phyloP scores from a whole-genome alignment of 1,139 yeast species.

The Diutina ranongensis region DNA sequence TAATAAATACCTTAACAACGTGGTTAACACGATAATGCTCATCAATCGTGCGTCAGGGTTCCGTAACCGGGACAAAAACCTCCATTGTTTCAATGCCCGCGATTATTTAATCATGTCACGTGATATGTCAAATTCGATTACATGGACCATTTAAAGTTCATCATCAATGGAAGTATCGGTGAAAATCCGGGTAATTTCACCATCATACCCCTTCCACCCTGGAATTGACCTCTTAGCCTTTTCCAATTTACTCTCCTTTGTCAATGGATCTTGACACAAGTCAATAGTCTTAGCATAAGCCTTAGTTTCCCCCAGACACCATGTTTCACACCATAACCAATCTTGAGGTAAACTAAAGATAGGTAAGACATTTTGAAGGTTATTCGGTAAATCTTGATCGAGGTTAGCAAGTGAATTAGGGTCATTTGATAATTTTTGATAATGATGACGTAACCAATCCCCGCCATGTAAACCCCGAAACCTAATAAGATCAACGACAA shows the following conservation, averaged over 20 bases:
- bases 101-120: background rate
- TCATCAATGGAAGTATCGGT: background rate
- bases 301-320: constrained; percentile 67
- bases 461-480: constrained; percentile 66
- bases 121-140: background rate
- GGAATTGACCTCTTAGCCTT: constrained; percentile 66
- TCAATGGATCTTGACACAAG: constrained; percentile 71
- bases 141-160: background rate
- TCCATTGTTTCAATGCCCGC: too few species aligned
- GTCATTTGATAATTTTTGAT: constrained; percentile 72
- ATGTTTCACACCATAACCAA: constrained; percentile 91
- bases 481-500: constrained; percentile 60
- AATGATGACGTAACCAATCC: constrained; percentile 71
- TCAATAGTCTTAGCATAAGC: constrained; percentile 66
- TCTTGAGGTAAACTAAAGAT: constrained; percentile 69
- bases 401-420: constrained; percentile 68
- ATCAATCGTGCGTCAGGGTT: background rate
- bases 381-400: constrained; percentile 90
- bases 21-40: too few species aligned
- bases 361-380: constrained; percentile 55
- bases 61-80: background rate
- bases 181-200: constrained; percentile 8
- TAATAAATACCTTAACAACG: too few species aligned
- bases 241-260: constrained; percentile 66
- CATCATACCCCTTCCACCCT: constrained; percentile 64